Conservation (phyloP, 371 early-diverging fungal genomes). For the Spraguea lophii region DNA sequence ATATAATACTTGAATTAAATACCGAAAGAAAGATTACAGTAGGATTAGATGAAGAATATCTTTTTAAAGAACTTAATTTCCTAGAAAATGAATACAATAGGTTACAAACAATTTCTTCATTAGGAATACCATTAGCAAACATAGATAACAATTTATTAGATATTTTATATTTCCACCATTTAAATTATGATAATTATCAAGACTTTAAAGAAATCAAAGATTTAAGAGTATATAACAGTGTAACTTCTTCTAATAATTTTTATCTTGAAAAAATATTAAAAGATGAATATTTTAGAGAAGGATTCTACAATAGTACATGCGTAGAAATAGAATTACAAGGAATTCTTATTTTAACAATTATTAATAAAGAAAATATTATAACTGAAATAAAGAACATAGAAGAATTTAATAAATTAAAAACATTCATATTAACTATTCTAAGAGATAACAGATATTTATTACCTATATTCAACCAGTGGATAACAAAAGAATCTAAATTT, state of each 20-base stretch:
- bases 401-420: background rate
- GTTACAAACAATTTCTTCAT: conserved; percentile 1
- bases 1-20: too few species aligned
- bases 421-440: background rate
- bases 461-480: conserved; percentile 4
- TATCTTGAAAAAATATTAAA: conserved; percentile 1
- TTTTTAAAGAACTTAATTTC: too few species aligned
- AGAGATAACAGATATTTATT: background rate
- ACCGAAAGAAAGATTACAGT: too few species aligned
- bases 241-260: too few species aligned
- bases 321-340: conserved; percentile 20
- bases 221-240: background rate
- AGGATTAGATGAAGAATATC: too few species aligned
- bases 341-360: conserved; percentile 1
- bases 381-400: background rate
- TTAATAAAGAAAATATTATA: background rate
- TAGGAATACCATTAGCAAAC: conserved; percentile 27
- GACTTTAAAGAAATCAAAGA: background rate
- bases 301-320: conserved; percentile 7
- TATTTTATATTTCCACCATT: conserved; percentile 12
- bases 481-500: conserved; percentile 17
- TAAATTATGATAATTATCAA: background rate
- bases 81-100: too few species aligned
- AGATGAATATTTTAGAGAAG: conserved; percentile 12
- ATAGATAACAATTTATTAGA: conserved; percentile 21